These are phyloP conservation scores for Chondrostereum purpureum DNA, from an alignment of 1,284 basidiomycete species.

Conservation along the genomic window DNA sequence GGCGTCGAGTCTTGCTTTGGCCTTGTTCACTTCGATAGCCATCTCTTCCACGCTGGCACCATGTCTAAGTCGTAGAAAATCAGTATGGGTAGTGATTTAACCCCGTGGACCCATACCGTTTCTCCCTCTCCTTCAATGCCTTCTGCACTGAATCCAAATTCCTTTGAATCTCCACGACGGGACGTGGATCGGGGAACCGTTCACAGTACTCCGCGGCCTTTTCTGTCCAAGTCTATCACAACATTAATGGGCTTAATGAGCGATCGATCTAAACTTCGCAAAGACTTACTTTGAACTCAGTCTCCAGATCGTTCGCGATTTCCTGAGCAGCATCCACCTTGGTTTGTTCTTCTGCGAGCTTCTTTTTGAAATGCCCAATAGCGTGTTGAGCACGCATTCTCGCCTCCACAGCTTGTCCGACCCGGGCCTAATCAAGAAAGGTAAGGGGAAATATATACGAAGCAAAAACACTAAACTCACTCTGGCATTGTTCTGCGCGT, in stretches of 20 bases:
- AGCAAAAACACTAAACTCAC: slow-evolving; percentile 27
- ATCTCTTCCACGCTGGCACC: slow-evolving; percentile 77
- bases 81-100: slow-evolving; percentile 6
- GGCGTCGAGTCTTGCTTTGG: slow-evolving; percentile 46
- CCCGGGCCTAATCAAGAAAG: slow-evolving; percentile 26
- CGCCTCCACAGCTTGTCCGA: slow-evolving; percentile 36
- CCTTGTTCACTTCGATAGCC: slow-evolving; percentile 59
- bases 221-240: slow-evolving; percentile 52
- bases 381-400: slow-evolving; percentile 43
- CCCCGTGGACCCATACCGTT: slow-evolving; percentile 36
- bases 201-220: slow-evolving; percentile 62
- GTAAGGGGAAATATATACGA: background rate
- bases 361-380: slow-evolving; percentile 40
- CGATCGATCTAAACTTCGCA: background rate
- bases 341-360: slow-evolving; percentile 39
- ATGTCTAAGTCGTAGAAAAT: slow-evolving; percentile 42
- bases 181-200: slow-evolving; percentile 52
- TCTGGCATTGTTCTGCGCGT: slow-evolving; percentile 27
- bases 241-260: background rate
- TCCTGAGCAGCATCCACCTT: slow-evolving; percentile 43
- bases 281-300: slow-evolving; percentile 49
- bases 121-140: slow-evolving; percentile 67
- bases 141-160: slow-evolving; percentile 57
- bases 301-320: slow-evolving; percentile 41
- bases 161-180: slow-evolving; percentile 48